Percentiles rank a stretch among this genome's conserved stretches.
Conservation (phyloP, 495 filamentous ascomycete genomes). For the Annulohypoxylon nitens region DNA sequence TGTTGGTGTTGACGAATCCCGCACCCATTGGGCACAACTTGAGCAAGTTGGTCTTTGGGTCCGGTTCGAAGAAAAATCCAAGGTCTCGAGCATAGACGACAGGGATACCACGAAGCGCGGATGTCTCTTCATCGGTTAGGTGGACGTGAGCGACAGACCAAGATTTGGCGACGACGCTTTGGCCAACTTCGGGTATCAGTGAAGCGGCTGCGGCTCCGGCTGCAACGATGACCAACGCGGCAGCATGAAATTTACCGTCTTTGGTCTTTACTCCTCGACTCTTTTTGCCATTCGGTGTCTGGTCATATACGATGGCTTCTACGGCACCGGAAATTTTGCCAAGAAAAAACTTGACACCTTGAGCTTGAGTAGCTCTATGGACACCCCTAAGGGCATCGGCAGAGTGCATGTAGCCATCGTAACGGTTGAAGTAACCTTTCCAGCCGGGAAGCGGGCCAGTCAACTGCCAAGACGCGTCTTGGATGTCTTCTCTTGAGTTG, state of each 20-base stretch:
- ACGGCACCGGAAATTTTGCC: slow-evolving; percentile 18
- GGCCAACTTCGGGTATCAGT: slow-evolving; percentile 41
- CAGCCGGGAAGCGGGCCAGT: slow-evolving; percentile 62
- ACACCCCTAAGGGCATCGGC: slow-evolving; percentile 55
- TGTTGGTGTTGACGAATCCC: slow-evolving; percentile 63
- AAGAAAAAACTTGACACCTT: slow-evolving; percentile 46
- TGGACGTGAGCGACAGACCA: slow-evolving; percentile 68
- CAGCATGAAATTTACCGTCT: slow-evolving; percentile 13
- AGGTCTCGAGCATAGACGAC: slow-evolving; percentile 65
- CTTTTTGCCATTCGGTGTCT: slow-evolving; percentile 8
- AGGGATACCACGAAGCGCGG: slow-evolving; percentile 61
- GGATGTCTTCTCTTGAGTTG: slow-evolving; percentile 47
- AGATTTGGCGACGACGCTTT: slow-evolving; percentile 60
- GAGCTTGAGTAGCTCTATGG: slow-evolving; percentile 29
- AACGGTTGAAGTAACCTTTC: slow-evolving; percentile 66
- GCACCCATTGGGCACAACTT: slow-evolving; percentile 68
- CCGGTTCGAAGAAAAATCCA: slow-evolving; percentile 69
- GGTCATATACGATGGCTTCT: slow-evolving; percentile 13
- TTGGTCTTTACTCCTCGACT: slow-evolving; percentile 13
- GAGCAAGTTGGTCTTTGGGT: slow-evolving; percentile 62
- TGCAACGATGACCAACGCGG: slow-evolving; percentile 22
- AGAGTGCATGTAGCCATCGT: slow-evolving; percentile 67
- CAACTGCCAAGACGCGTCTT: slow-evolving; percentile 33
- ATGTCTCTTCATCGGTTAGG: slow-evolving; percentile 63
- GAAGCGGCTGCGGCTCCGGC: slow-evolving; percentile 13